phyloP scores from a whole-genome alignment of 768 basidiomycete genomes.

The Mrakia blollopis region DNA sequence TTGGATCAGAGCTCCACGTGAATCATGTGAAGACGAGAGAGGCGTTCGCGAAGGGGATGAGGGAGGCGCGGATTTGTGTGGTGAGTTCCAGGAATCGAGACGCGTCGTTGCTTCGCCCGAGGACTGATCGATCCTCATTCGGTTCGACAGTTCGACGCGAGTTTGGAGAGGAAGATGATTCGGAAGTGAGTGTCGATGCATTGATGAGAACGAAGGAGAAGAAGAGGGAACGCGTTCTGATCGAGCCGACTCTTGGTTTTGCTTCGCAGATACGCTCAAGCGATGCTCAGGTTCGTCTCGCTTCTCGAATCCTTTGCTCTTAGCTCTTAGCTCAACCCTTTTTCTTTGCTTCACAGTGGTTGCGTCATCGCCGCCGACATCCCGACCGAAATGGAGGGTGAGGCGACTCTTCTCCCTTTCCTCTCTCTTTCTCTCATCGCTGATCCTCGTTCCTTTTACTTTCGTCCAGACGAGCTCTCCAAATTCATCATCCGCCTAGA shows the following conservation, averaged over 20 bases:
- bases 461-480: slow-evolving; percentile 20
- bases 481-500: slow-evolving; percentile 27
- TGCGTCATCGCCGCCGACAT: slow-evolving; percentile 32
- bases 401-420: background rate
- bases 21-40: slow-evolving; percentile 24
- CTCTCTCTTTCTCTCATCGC: background rate
- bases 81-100: background rate
- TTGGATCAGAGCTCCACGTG: slow-evolving; percentile 12
- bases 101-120: background rate
- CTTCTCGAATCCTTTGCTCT: background rate
- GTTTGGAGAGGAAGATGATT: slow-evolving; percentile 32
- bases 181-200: slow-evolving; percentile 14
- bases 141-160: slow-evolving; percentile 21
- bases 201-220: too few relatives aligned
- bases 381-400: slow-evolving; percentile 32
- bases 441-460: background rate
- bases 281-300: slow-evolving; percentile 26
- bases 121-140: background rate
- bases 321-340: background rate
- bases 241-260: background rate
- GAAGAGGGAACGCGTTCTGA: background rate
- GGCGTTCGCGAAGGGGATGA: slow-evolving; percentile 29
- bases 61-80: slow-evolving; percentile 31
- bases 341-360: slow-evolving; percentile 3
- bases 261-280: slow-evolving; percentile 29